These are phyloP conservation scores for Aspergillus phoenicis DNA, from an alignment of 2,329 filamentous ascomycete species.

Conservation along the genomic window DNA sequence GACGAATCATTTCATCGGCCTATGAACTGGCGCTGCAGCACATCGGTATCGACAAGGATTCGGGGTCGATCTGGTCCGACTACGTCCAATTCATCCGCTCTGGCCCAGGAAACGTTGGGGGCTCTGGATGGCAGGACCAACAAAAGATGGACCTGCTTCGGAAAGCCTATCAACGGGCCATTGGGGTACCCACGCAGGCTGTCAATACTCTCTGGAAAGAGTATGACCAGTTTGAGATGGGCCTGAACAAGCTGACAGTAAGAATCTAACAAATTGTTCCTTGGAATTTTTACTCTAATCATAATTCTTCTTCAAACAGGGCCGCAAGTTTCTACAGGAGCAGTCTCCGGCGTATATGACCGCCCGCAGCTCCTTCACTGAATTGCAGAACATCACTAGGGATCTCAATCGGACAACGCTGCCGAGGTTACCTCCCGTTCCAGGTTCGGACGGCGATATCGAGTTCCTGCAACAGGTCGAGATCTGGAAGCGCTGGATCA, in stretches of 20 bases:
- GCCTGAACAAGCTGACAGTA: slow-evolving; percentile 88
- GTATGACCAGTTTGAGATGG: slow-evolving; percentile 95
- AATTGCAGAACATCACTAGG: slow-evolving; percentile 83
- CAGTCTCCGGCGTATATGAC: slow-evolving; percentile 94
- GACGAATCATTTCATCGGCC: slow-evolving; percentile 76
- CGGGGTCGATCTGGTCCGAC: slow-evolving; percentile 87
- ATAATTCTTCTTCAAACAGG: slow-evolving; percentile 53
- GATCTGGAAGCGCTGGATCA: slow-evolving; percentile 90
- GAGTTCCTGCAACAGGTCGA: slow-evolving; percentile 84
- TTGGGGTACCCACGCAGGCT: slow-evolving; percentile 80
- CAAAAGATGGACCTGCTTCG: slow-evolving; percentile 96
- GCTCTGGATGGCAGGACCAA: slow-evolving; percentile 89
- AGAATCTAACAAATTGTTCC: background rate
- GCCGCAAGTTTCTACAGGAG: slow-evolving; percentile 91
- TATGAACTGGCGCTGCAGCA: slow-evolving; percentile 92
- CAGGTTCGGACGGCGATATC: slow-evolving; percentile 81
- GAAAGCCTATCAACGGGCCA: slow-evolving; percentile 88
- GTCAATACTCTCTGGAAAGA: slow-evolving; percentile 92
- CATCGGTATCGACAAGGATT: slow-evolving; percentile 88
- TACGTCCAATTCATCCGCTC: slow-evolving; percentile 92
- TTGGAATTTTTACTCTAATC: slow-evolving; percentile 11
- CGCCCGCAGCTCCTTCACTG: slow-evolving; percentile 84
- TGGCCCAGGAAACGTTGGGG: slow-evolving; percentile 81
- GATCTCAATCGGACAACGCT: slow-evolving; percentile 75
- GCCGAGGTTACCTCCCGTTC: slow-evolving; percentile 77